Conservation (phyloP, 1,284 basidiomycete genomes). For the Veloporphyrellus conicus region DNA sequence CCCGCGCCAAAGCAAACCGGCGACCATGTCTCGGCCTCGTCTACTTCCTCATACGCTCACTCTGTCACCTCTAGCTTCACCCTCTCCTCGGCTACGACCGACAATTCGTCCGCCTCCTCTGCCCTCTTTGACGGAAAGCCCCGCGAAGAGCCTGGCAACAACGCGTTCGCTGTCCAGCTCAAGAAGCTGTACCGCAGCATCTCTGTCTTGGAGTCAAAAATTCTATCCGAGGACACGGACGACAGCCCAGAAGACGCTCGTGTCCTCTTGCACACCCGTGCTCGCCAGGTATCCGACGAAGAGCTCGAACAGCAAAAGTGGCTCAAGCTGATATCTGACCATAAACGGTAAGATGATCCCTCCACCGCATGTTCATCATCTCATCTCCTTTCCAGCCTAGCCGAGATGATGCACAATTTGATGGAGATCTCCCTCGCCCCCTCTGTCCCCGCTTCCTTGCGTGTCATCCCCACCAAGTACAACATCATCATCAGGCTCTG, state of each 20-base stretch:
- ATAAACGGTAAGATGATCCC: conserved; percentile 55
- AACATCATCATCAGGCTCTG: conserved; percentile 93
- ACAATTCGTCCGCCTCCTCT: conserved; percentile 65
- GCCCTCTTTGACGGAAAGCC: conserved; percentile 55
- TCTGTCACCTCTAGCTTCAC: conserved; percentile 70
- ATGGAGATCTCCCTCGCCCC: conserved; percentile 84
- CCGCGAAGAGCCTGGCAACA: conserved; percentile 55
- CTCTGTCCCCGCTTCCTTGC: conserved; percentile 80
- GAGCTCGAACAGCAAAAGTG: conserved; percentile 64
- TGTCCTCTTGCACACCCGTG: conserved; percentile 50
- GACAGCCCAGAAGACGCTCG: conserved; percentile 49
- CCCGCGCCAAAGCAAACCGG: conserved; percentile 58
- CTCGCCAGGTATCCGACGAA: conserved; percentile 39
- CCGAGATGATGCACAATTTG: conserved; percentile 85
- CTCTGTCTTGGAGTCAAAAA: conserved; percentile 64
- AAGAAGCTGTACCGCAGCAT: conserved; percentile 79
- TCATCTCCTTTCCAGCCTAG: conserved; percentile 53
- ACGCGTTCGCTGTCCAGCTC: conserved; percentile 69
- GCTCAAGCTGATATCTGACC: conserved; percentile 60
- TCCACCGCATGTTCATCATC: background rate
- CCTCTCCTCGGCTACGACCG: conserved; percentile 68
- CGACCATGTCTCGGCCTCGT: conserved; percentile 71
- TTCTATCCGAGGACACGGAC: conserved; percentile 60
- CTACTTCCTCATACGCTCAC: conserved; percentile 71
- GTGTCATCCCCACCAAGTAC: conserved; percentile 88